Base-by-base conservation (phyloP, 768 basidiomycete genomes). In the Lyophyllum atratum region DNA sequence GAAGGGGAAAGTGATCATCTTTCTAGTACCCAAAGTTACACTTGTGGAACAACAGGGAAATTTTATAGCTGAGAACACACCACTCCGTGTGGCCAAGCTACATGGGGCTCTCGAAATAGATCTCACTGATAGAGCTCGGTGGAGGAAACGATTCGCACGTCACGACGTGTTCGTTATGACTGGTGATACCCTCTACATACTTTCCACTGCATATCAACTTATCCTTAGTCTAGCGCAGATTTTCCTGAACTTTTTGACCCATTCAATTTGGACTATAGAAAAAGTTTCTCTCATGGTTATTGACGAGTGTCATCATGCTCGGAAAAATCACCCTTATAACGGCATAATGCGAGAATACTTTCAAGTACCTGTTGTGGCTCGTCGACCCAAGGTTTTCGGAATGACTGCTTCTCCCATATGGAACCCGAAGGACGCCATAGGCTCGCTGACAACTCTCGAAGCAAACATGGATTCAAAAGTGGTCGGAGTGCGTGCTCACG, bases 371-470 rank as follows among this genome's bases (percentile, higher is more conserved):
- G 54, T 77, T 72, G 39, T 64, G 40, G 25, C 49, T 1, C 64
- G 74, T 19, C 77, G 88, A n/a, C 90, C 92, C 10, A 93, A 90
- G 67, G 78, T 96, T n/a, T 92, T 95, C 58, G 94, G 94, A 3
- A 90, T 96, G 87, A 95, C 94, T 0, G 94, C 94, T 0, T 93
- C 91, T 17, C 93, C 93, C 0, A 85, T 93, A 24, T 93, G 89
- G 88, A 90, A 91, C 59, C 79, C 84, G 12, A 87, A 83, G 59
- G 82, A 92, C 51, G 85, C 91, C 0, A 69, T 74, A 19, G 80
- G 80, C 22, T 89, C 90, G 2, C 72, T 95, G 19, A 66, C 74
- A 21, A 76, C 77, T 0, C 74, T 93, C 2, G 91, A 95, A 68
- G 73, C 75, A 42, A 92, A 89, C 62, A 62, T 93, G 69, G 81